phyloP scores from a whole-genome alignment of 257 asterid genomes.

The Salvia rosmarinus region DNA sequence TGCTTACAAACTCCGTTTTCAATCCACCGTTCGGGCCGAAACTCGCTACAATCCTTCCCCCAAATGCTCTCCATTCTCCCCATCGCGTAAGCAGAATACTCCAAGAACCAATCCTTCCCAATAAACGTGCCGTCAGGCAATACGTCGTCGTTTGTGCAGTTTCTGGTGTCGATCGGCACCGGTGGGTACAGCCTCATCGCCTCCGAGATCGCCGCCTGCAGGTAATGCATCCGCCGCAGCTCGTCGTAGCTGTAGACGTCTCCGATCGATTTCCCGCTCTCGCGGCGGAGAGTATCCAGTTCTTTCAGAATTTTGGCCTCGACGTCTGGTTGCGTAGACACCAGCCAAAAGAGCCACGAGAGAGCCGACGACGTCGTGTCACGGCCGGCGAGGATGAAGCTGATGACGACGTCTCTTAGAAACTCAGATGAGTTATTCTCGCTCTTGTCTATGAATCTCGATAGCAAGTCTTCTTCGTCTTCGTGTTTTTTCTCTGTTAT shows the following conservation, averaged over 20 bases:
- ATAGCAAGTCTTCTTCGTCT: constrained; percentile 72
- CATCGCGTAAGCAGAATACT: constrained; percentile 72
- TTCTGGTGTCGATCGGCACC: constrained; percentile 69
- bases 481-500: constrained; percentile 45
- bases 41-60: constrained; percentile 82
- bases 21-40: constrained; percentile 88
- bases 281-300: constrained; percentile 37
- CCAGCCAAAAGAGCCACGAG: constrained; percentile 83
- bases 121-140: constrained; percentile 85
- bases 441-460: constrained; percentile 60
- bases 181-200: constrained; percentile 91
- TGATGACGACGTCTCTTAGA: constrained; percentile 77
- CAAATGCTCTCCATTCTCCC: constrained; percentile 85
- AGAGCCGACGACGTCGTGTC: constrained; percentile 92
- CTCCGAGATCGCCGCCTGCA: constrained; percentile 82
- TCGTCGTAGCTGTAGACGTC: constrained; percentile 59
- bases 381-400: constrained; percentile 88
- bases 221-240: constrained; percentile 82
- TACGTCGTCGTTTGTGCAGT: constrained; percentile 56
- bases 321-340: constrained; percentile 55
- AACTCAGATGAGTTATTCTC: constrained; percentile 53
- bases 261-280: constrained; percentile 38
- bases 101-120: constrained; percentile 64
- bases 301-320: constrained; percentile 59
- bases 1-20: constrained; percentile 68